These are phyloP conservation scores for Ogataea hybrid DNA, from an alignment of 1,139 yeast species.

Conservation along the genomic window DNA sequence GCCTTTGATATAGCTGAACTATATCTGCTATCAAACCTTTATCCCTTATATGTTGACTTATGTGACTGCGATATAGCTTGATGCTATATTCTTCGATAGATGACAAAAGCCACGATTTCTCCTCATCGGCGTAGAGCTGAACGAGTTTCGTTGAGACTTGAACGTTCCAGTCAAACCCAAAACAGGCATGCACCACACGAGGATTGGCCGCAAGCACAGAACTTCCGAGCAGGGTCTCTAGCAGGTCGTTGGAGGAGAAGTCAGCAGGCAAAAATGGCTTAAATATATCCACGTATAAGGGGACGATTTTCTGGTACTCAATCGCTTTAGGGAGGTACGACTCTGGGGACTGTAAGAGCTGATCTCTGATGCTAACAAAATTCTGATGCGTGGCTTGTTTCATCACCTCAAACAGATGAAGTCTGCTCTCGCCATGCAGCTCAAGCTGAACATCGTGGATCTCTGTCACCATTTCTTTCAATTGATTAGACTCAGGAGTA, in stretches of 20 bases:
- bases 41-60: background rate
- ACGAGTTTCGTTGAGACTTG: background rate
- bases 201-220: constrained; percentile 5
- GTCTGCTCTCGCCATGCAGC: background rate
- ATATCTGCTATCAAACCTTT: background rate
- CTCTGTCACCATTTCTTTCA: constrained; percentile 1
- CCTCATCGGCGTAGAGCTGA: background rate
- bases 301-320: background rate
- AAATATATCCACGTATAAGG: constrained; percentile 2
- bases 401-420: constrained; percentile 1
- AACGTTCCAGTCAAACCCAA: constrained; percentile 2
- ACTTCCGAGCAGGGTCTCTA: background rate
- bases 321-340: constrained; percentile 1
- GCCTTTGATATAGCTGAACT: background rate
- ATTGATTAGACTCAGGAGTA: background rate
- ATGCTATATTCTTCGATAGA: background rate
- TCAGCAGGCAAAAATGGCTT: constrained; percentile 1
- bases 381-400: constrained; percentile 1
- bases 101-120: background rate
- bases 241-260: background rate
- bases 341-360: background rate
- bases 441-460: background rate
- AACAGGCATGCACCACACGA: background rate
- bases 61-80: background rate
- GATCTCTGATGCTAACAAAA: background rate